Conservation (phyloP, 2,329 filamentous ascomycete species). For the Penicillium sclerotigenum region DNA sequence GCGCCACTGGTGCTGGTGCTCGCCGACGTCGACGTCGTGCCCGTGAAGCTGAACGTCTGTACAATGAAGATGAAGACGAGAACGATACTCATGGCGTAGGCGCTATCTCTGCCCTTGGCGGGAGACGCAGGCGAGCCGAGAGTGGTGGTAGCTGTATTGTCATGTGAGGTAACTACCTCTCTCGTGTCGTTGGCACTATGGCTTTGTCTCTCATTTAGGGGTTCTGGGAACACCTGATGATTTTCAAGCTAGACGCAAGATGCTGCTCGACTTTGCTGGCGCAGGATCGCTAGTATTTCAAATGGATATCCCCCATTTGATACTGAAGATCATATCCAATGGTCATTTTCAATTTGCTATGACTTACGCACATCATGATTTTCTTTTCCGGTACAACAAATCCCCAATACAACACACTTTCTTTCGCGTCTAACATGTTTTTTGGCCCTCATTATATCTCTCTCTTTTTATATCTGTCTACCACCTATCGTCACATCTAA, state of each 20-base stretch:
- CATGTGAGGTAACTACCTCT: constrained; percentile 55
- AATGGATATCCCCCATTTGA: neutral
- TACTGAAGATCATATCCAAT: neutral
- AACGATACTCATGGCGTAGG: constrained; percentile 42
- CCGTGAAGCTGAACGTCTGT: constrained; percentile 74
- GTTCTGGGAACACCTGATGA: neutral
- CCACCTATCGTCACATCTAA: neutral
- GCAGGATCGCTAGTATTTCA: constrained; percentile 15
- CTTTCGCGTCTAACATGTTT: constrained; percentile 1
- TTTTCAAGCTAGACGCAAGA: neutral
- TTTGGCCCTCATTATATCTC: neutral
- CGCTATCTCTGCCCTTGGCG: constrained; percentile 40
- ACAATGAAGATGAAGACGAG: constrained; percentile 76
- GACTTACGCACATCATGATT: constrained; percentile 5
- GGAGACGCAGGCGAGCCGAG: constrained; percentile 59
- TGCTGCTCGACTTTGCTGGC: constrained; percentile 4
- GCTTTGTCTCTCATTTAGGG: neutral
- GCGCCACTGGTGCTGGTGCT: constrained; percentile 56
- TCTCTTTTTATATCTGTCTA: neutral
- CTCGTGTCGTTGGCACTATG: neutral
- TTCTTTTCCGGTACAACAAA: neutral
- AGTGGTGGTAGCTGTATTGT: constrained; percentile 61
- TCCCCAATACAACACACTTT: neutral
- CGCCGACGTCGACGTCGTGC: constrained; percentile 72
- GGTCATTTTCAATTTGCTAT: neutral